A percentile compares a stretch with the other conserved stretches of the same genome.
phyloP scores from a whole-genome alignment of 352 stramenopile species.

The Phytophthora sansomeana region DNA sequence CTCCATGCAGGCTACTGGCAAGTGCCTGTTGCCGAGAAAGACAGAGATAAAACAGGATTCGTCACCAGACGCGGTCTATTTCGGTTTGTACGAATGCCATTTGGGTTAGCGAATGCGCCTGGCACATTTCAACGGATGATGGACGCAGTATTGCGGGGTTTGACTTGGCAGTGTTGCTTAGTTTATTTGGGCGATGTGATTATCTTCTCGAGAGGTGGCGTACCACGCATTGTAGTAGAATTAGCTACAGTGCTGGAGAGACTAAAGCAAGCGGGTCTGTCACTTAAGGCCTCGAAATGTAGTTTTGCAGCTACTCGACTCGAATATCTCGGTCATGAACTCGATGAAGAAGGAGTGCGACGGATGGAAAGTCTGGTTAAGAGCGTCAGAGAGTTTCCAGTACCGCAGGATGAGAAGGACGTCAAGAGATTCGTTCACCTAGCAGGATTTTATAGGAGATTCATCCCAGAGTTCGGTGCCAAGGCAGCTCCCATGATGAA shows the following conservation, averaged over 20 bases:
- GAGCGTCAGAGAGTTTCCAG: neutral
- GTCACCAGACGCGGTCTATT: neutral
- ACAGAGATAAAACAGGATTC: neutral
- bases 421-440: neutral
- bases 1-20: conserved; percentile 31
- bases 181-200: neutral
- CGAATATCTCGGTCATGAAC: neutral
- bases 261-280: neutral
- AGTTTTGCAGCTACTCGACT: neutral
- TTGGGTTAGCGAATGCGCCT: neutral
- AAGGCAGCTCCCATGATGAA: neutral
- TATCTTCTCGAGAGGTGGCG: neutral
- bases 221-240: neutral
- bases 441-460: neutral
- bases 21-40: neutral
- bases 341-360: neutral
- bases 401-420: neutral
- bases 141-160: neutral
- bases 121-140: neutral
- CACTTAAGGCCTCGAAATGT: neutral
- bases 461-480: neutral
- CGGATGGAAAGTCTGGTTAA: neutral
- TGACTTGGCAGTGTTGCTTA: neutral
- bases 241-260: neutral
- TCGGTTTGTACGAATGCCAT: neutral